Base-by-base conservation (phyloP, 2,329 filamentous ascomycete species). In the Pestalotiopsis sp. region DNA sequence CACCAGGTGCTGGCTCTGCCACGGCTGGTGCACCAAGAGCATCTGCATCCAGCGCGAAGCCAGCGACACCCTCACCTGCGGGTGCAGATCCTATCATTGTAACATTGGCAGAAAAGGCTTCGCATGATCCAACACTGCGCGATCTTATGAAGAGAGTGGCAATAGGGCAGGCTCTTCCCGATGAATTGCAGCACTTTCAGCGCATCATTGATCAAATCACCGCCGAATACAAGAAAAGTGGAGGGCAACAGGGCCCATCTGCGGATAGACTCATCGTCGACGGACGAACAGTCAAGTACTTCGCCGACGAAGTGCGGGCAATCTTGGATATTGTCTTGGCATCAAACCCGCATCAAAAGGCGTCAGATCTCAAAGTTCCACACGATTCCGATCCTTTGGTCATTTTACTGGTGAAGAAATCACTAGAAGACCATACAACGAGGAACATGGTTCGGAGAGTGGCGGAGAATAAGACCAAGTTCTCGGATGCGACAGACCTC, bases 101-200 rank as follows among this genome's bases (percentile, higher is more conserved):
- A 64, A 90, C 92, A 71, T 82, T 96, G 31, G 93, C 93, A 0
- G 91, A 93, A 74, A 89, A 89, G 72, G 93, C 93, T 6, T 92
- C 91, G 0, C 89, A 88, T 31, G 92, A 96, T 76, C 86, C 90
- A 0, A 86, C 91, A 67, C 82, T 96, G 11, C 91, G 94, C 68
- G 90, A 92, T 45, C 83, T 96, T 0, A 96, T 96, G 93, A 93
- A 93, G 77, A 89, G 93, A 66, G 93, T 96, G 0, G 93, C 93
- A 0, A 90, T 91, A 36, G 93, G 93, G 1, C 87, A 91, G 72
- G 93, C 93, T 0, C 89, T 88, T 13, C 87, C 89, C 49, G 87
- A 90, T 14, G 92, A 96, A 77, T 81, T 96, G 13, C 89, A 89
- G 61, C 88, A 90, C 70, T 96, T 96, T 73, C 93, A 96, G 77